Conservation (phyloP, 805 yeast species). For the Sungouiella blattae region DNA sequence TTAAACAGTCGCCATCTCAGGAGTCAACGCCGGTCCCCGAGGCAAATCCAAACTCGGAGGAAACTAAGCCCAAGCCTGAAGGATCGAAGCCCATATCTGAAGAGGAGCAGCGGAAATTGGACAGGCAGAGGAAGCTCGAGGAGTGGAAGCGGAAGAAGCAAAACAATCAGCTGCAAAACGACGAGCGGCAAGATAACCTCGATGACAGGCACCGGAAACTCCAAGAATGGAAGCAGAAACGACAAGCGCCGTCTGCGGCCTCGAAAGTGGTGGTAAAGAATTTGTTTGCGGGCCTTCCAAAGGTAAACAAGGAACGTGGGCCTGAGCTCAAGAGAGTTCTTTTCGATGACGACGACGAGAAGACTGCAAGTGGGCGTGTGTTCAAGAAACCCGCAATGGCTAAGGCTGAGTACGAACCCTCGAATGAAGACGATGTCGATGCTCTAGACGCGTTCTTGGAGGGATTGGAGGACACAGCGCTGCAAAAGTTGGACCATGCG, state of each 20-base stretch:
- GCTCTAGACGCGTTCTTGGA: conserved; percentile 26
- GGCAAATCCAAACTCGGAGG: not conserved
- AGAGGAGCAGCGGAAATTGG: conserved; percentile 9
- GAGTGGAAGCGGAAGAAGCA: conserved; percentile 19
- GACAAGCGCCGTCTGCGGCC: conserved; percentile 17
- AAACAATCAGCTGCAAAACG: conserved; percentile 4
- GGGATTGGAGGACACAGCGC: conserved; percentile 6
- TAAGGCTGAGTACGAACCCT: conserved; percentile 9
- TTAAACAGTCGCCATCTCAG: conserved; percentile 41
- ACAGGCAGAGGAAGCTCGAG: conserved; percentile 13
- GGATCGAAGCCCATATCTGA: too few relatives aligned
- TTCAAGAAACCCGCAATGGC: conserved; percentile 20
- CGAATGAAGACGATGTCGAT: conserved; percentile 9
- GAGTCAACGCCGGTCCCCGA: not conserved
- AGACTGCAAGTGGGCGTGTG: conserved; percentile 10
- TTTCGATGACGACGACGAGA: conserved; percentile 29
- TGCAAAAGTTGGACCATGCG: not conserved
- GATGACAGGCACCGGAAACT: conserved; percentile 39
- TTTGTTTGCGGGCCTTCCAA: not conserved
- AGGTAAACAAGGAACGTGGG: not conserved
- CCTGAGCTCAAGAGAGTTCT: conserved; percentile 4
- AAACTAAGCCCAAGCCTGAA: not conserved
- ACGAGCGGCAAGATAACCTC: too few relatives aligned
- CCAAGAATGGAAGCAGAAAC: conserved; percentile 51
- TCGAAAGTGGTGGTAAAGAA: conserved; percentile 1